Evolutionary conservation across 2,329 filamentous ascomycete genomes (phyloP).

Genomic region (Monilinia vaccinii-corymbosi): DNA sequence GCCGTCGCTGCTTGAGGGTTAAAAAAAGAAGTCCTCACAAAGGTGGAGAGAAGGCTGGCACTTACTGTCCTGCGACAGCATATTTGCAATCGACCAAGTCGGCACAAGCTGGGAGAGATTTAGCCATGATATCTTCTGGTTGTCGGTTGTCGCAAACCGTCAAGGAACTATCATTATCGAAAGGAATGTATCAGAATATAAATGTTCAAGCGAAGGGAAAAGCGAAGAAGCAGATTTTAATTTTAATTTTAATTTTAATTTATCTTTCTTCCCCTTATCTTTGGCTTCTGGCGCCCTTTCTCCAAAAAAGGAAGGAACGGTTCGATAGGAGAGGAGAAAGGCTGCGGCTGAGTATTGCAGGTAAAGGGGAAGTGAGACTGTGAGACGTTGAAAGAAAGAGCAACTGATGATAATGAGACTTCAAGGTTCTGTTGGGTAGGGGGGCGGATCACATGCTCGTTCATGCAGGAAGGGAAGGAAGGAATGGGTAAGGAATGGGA

Average conservation of each 20-base stretch:
- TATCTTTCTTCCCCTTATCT: not conserved
- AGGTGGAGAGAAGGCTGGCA: constrained; percentile 20
- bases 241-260: too few species aligned
- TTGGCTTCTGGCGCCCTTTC: constrained; percentile 7
- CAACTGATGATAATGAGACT: constrained; percentile 3
- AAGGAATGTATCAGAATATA: constrained; percentile 15
- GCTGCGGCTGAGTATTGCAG: constrained; percentile 10
- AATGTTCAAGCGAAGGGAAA: not conserved
- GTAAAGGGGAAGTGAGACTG: not conserved
- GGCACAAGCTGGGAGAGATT: constrained; percentile 34
- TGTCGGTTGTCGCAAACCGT: constrained; percentile 2
- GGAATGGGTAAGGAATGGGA: too few species aligned
- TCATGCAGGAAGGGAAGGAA: too few species aligned
- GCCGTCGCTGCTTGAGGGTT: constrained; percentile 57
- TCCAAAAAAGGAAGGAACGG: not conserved
- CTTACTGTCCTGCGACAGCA: constrained; percentile 79
- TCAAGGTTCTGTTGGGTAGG: too few species aligned
- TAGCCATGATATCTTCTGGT: constrained; percentile 29
- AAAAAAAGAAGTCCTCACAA: constrained; percentile 13
- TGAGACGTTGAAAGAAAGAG: not conserved
- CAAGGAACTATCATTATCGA: constrained; percentile 29
- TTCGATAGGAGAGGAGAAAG: not conserved
- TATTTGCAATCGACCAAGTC: constrained; percentile 62
- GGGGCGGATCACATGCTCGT: not conserved
- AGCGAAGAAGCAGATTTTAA: not conserved